Base-by-base conservation (phyloP, 352 stramenopile genomes). In the Pythium myriotylum region DNA sequence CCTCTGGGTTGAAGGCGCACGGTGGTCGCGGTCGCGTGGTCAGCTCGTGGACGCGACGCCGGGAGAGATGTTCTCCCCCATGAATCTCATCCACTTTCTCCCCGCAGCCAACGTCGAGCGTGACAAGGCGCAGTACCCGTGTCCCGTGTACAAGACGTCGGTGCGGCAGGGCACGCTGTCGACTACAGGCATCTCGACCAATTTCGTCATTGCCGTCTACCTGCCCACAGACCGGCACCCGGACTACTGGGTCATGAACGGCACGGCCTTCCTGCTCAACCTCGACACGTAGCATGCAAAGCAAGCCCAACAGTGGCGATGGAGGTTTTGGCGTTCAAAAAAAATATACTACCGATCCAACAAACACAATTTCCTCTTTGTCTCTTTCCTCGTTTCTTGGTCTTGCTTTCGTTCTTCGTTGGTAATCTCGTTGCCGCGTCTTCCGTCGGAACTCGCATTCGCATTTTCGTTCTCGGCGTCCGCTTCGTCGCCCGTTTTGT, bases 101-200 rank as follows among this genome's bases (percentile, higher is more conserved):
- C 94, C 93, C 1, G 84, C 83, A 12, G 77, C 88, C 22, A 91
- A 93, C 49, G 81, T 96, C 51, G 70, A 78, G 61, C 81, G 81
- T 2, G 56, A 75, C 22, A 64, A 73, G 37, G 56, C 65, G 7
- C 86, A 94, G 60, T 98, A 98, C 45, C 76, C 84, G 27, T 98
- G 92, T 56, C 93, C 94, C 8, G 86, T 98, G 16, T 98, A 98
- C 82, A 98, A 98, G 77, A 98, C 94, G 14, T 93, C 86, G 3
- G 89, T 95, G 47, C 76, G 94, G 8, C 92, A 97, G 43, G 95
- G 95, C 39, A 98, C 91, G 40, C 73, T 99, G 16, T 97, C 92
- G 0, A 99, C 95, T n/a, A 99, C 95, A 0, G 95, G 95, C 41
- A 96, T 99, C 68, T 97, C 88, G 32, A 98, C 95, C 24, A 99